Percentiles rank a stretch among this genome's conserved stretches.
Conservation (phyloP, 345 rosid species). For the Erysimum cheiranthoides region DNA sequence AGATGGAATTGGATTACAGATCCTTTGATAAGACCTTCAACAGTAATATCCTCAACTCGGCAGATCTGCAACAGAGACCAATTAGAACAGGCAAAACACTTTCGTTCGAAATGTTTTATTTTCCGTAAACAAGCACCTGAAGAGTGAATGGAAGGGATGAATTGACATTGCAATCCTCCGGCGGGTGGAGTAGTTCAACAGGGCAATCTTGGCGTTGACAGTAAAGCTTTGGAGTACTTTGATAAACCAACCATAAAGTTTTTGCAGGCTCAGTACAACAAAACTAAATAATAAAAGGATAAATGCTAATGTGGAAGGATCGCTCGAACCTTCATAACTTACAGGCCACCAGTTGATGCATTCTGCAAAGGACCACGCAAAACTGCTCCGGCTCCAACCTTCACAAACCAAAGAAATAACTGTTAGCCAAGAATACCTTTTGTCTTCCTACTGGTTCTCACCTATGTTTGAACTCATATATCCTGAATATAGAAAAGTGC, state of each 20-base stretch:
- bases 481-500: constrained; percentile 14
- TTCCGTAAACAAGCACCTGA: constrained; percentile 59
- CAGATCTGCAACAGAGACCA: constrained; percentile 68
- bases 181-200: constrained; percentile 81
- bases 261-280: constrained; percentile 18
- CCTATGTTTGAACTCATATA: constrained; percentile 9
- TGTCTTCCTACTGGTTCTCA: background rate
- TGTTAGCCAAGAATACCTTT: background rate
- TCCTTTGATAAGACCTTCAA: constrained; percentile 90
- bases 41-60: constrained; percentile 92
- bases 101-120: background rate
- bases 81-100: constrained; percentile 1
- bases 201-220: constrained; percentile 87
- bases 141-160: constrained; percentile 89
- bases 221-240: constrained; percentile 74
- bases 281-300: background rate
- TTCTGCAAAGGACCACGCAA: constrained; percentile 82
- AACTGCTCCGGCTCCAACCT: constrained; percentile 88
- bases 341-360: constrained; percentile 73
- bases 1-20: constrained; percentile 95
- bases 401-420: constrained; percentile 36
- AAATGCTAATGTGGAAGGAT: constrained; percentile 34
- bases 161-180: constrained; percentile 94
- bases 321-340: constrained; percentile 56
- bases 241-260: constrained; percentile 22